Conservation (phyloP, 768 basidiomycete species). For the Hirschioporus abietinus region DNA sequence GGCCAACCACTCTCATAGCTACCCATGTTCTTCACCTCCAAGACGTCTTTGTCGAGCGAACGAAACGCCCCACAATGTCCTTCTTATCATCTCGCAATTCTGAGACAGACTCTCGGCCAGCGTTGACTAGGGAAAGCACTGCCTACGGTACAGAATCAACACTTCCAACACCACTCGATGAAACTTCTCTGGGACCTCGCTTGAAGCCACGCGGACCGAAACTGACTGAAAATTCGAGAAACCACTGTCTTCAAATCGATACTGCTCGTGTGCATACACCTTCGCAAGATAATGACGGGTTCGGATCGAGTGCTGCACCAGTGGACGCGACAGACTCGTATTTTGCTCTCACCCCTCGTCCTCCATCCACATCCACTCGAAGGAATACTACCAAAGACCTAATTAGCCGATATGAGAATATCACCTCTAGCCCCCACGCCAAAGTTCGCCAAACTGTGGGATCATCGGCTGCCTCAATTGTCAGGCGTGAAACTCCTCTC, state of each 20-base stretch:
- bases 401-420: slow-evolving; percentile 49
- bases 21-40: not conserved
- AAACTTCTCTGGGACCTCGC: not conserved
- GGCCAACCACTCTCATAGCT: not conserved
- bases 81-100: not conserved
- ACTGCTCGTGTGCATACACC: not conserved
- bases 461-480: not conserved
- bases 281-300: not conserved
- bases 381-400: slow-evolving; percentile 36
- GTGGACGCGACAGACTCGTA: not conserved
- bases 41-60: not conserved
- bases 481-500: slow-evolving; percentile 9
- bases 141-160: not conserved
- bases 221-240: not conserved
- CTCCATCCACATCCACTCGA: not conserved
- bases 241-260: not conserved
- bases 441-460: slow-evolving; percentile 6
- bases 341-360: not conserved
- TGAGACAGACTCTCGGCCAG: not conserved
- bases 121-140: not conserved
- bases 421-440: slow-evolving; percentile 20
- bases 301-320: not conserved
- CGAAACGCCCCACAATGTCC: not conserved
- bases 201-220: not conserved
- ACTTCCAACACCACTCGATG: not conserved